Evolutionary conservation across 2,329 filamentous ascomycete species (phyloP).

Genomic region (Paradendryphiella salina): DNA sequence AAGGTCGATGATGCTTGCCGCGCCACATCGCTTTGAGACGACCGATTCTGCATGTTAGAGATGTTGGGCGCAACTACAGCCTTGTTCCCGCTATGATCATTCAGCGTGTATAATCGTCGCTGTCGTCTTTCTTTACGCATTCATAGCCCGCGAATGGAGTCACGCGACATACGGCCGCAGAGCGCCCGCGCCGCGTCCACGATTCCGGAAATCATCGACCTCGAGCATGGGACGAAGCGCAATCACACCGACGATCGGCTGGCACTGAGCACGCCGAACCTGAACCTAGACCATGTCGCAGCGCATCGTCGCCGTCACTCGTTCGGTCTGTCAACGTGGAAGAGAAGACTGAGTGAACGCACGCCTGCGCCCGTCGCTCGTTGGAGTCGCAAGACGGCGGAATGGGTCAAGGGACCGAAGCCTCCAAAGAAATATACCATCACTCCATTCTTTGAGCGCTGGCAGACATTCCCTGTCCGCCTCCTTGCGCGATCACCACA

Average conservation of each 20-base stretch:
- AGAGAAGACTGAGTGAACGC: slow-evolving; percentile 14
- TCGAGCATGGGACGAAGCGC: slow-evolving; percentile 13
- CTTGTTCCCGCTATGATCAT: too few species aligned
- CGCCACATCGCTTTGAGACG: too few species aligned
- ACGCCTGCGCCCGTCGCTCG: slow-evolving; percentile 25
- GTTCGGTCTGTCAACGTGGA: slow-evolving; percentile 10
- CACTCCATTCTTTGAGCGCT: slow-evolving; percentile 60
- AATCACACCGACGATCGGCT: slow-evolving; percentile 3
- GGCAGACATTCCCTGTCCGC: slow-evolving; percentile 68
- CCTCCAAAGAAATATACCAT: slow-evolving; percentile 51
- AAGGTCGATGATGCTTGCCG: too few species aligned
- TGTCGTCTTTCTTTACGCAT: neutral
- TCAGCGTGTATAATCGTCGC: too few species aligned
- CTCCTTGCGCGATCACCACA: slow-evolving; percentile 64
- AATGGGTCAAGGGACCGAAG: slow-evolving; percentile 53
- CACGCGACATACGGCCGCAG: slow-evolving; percentile 9
- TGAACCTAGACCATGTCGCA: neutral
- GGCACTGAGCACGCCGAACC: neutral
- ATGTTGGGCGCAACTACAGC: too few species aligned
- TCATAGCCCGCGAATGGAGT: neutral
- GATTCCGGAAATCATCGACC: slow-evolving; percentile 9
- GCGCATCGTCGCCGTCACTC: slow-evolving; percentile 4
- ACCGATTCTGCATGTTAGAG: too few species aligned
- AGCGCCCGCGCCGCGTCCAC: slow-evolving; percentile 1
- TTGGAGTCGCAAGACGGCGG: slow-evolving; percentile 32